Percentiles rank a stretch among this genome's conserved stretches.
Evolutionary conservation across 805 yeast genomes (phyloP).

Genomic region (Metschnikowia santaceciliae): DNA sequence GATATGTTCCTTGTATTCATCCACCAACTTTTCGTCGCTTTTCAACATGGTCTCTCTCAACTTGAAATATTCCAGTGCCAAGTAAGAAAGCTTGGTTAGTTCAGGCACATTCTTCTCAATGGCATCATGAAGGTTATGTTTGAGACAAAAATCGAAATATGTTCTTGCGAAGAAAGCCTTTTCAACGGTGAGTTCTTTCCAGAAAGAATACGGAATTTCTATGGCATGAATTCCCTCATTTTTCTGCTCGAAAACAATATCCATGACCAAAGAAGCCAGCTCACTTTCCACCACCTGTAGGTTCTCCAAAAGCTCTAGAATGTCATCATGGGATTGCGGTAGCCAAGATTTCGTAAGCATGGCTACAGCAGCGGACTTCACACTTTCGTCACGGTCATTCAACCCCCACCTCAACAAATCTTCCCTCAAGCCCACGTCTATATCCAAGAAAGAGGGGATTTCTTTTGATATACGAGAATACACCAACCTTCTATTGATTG

Average conservation of each 20-base stretch:
- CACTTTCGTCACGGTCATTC: constrained; percentile 76
- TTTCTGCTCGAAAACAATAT: constrained; percentile 55
- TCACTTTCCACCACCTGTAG: constrained; percentile 66
- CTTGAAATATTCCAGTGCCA: constrained; percentile 53
- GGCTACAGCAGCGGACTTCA: constrained; percentile 64
- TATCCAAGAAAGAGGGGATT: constrained; percentile 50
- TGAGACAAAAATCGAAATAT: constrained; percentile 61
- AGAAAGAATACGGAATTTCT: constrained; percentile 58
- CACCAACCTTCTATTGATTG: constrained; percentile 67
- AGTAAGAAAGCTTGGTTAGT: constrained; percentile 62
- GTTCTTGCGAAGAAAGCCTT: constrained; percentile 67
- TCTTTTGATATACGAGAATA: constrained; percentile 66
- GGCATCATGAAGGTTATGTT: constrained; percentile 46
- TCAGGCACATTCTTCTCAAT: constrained; percentile 77
- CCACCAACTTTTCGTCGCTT: constrained; percentile 20
- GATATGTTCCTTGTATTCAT: constrained; percentile 7
- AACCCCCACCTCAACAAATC: constrained; percentile 78
- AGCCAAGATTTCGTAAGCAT: constrained; percentile 76
- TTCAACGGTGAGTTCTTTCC: constrained; percentile 71
- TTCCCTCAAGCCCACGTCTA: constrained; percentile 55
- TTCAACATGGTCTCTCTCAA: constrained; percentile 33
- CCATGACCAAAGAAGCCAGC: constrained; percentile 65
- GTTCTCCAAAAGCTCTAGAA: constrained; percentile 66
- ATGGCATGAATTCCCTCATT: constrained; percentile 60
- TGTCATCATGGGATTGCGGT: constrained; percentile 59